Base-by-base conservation (phyloP, 306 rosid genomes). In the Cajanus cajan region DNA sequence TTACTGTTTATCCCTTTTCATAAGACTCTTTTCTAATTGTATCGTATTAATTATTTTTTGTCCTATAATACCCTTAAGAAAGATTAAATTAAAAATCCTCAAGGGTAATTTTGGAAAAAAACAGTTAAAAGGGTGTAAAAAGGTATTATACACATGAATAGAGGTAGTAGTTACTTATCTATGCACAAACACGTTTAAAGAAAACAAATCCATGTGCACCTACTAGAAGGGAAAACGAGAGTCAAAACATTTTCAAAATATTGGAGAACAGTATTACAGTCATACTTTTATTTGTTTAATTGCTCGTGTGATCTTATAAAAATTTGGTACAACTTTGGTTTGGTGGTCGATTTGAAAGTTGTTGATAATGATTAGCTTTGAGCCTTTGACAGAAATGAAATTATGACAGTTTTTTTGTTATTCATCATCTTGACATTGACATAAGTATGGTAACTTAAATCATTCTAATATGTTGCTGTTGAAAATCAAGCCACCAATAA, bases 381-480 rank as follows among this genome's bases (percentile, higher is more conserved):
- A n/a, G n/a, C n/a, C n/a, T n/a, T n/a, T 51, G 67, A 18, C 10
- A 61, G 74, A 47, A 50, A 76, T 12, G 22, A 47, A 47, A 66
- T 39, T 18, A 48, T 39, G 34, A 15, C 13, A 18, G 2, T 18
- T 18, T 19, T 2, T 19, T 13, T 3, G 2, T 51, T 19, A 3
- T 21, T 51, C 24, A 12, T 3, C 6, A 58, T 28, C 8, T 4
- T 25, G 41, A 19, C 40, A 31, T 4, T 25, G 41, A 19, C 40
- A 31, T 47, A 13, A 52, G 75, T 44, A 47, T 47, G 66, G n/a
- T 59, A 33, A 10, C 64, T 40, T 73, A 43, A 54, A 55, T 18
- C 72, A 57, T 12, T 79, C 16, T 73, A 31, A 51, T 68, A 44
- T 51, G 19, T 36, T 63, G 9, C 75, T 44, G 8, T 76, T 62